Evolutionary conservation across 805 yeast species (phyloP), one percentile per base, ranked within the genome.

Genomic region (Metschnikowia gelsemii): DNA sequence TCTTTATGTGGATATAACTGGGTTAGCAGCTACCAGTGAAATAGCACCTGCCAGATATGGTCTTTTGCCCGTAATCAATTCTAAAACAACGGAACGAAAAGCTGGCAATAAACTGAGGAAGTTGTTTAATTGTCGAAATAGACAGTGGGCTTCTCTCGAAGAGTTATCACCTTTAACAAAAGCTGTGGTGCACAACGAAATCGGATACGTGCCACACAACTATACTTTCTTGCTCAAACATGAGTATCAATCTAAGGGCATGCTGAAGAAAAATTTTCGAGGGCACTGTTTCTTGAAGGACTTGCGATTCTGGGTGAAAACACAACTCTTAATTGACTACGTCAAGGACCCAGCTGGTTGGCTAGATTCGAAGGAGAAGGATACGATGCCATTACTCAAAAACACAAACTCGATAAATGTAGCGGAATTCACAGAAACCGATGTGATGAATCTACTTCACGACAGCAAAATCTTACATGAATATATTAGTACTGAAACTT

Each of bases 51-150:
- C 13, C 16, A 36, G 45, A 9, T 46, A 50, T 28, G 11, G 23
- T 18, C 7, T 17, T 13, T 19, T 25, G 21, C 11, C 6, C 7
- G n/a, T 7, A 6, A n/a, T 14, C 7, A 5, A n/a, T 17, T 8
- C 9, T 14, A 23, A n/a, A 16, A 11, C 37, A n/a, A 22, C 14
- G 23, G 22, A 14, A 12, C n/a, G 9, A 16, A 39, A 20, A 34
- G 38, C 34, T 8, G 27, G 22, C 13, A 56, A 56, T 42, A 36
- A 28, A 29, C 16, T 26, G 11, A 46, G 56, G 32, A 50, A 64
- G 38, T 26, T 73, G 3, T 78, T 72, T 46, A 67, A 66, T 45
- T 67, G 72, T 47, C 56, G 68, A 19, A 63, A 67, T 51, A 49
- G 56, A 24, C 72, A 66, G 46, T 66, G 64, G 37, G 40, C 55